Evolutionary conservation across 2,329 filamentous ascomycete species (phyloP).

Genomic region (Rhytidhysteron rufulum): DNA sequence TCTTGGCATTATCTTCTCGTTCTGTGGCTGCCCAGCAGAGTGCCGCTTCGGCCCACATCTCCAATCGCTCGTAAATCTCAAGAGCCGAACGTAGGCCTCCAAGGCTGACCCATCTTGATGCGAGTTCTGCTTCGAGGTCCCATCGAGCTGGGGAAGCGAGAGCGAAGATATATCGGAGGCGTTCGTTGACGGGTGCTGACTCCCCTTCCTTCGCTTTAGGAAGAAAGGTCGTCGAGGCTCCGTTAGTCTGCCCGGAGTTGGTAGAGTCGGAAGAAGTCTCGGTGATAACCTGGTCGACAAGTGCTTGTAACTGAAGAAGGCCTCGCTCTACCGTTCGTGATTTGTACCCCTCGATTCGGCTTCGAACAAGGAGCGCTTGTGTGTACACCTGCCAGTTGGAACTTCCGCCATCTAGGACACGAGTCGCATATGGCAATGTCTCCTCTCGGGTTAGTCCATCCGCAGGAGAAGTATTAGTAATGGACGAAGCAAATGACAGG

Average conservation of each 20-base stretch:
- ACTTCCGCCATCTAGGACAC: slow-evolving; percentile 81
- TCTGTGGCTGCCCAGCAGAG: slow-evolving; percentile 77
- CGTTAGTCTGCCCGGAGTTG: slow-evolving; percentile 17
- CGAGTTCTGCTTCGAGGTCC: slow-evolving; percentile 92
- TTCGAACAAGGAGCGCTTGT: slow-evolving; percentile 79
- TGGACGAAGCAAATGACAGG: slow-evolving; percentile 72
- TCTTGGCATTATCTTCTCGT: slow-evolving; percentile 78
- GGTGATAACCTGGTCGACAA: slow-evolving; percentile 91
- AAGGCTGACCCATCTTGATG: slow-evolving; percentile 84
- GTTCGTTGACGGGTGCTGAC: slow-evolving; percentile 70
- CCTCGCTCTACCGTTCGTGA: slow-evolving; percentile 86
- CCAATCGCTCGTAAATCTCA: slow-evolving; percentile 90
- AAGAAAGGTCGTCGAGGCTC: slow-evolving; percentile 70
- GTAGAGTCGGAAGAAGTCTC: slow-evolving; percentile 58
- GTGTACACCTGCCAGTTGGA: slow-evolving; percentile 99
- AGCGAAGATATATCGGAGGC: slow-evolving; percentile 79
- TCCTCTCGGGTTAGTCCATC: slow-evolving; percentile 90
- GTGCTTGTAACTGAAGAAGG: slow-evolving; percentile 86
- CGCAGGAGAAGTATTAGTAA: slow-evolving; percentile 82
- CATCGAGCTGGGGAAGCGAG: slow-evolving; percentile 82
- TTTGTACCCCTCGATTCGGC: slow-evolving; percentile 81
- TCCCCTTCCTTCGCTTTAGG: slow-evolving; percentile 72
- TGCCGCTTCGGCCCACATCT: slow-evolving; percentile 92
- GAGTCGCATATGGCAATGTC: slow-evolving; percentile 82
- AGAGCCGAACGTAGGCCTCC: slow-evolving; percentile 86